Percentiles rank a stretch among this genome's conserved stretches.
phyloP scores from a whole-genome alignment of 495 filamentous ascomycete species.

The Tuber indicum region DNA sequence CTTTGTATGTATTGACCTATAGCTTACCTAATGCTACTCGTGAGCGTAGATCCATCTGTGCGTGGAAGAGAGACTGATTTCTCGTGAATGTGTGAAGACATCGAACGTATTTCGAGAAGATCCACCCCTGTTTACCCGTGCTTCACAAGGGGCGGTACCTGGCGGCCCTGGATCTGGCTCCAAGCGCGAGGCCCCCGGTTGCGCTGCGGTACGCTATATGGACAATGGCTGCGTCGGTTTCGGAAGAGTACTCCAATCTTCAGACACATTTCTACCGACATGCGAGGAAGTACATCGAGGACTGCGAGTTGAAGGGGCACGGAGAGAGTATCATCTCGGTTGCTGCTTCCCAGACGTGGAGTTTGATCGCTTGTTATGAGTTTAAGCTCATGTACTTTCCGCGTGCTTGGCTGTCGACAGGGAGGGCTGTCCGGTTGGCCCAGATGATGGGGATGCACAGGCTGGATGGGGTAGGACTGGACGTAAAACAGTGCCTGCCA shows the following conservation, averaged over 20 bases:
- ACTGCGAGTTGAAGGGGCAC: constrained; percentile 86
- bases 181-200: constrained; percentile 77
- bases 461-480: constrained; percentile 74
- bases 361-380: constrained; percentile 74
- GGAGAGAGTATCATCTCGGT: constrained; percentile 80
- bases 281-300: constrained; percentile 80
- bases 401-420: constrained; percentile 87
- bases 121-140: constrained; percentile 77
- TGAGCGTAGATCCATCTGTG: background rate
- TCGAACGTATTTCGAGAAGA: constrained; percentile 81
- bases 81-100: constrained; percentile 50
- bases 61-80: background rate
- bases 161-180: constrained; percentile 75
- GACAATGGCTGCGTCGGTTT: constrained; percentile 75
- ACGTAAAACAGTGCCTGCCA: constrained; percentile 86
- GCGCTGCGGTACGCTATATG: constrained; percentile 91
- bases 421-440: constrained; percentile 64
- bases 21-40: background rate
- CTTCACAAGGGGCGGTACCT: constrained; percentile 82
- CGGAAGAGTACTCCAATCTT: constrained; percentile 68
- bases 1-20: constrained; percentile 57
- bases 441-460: constrained; percentile 94
- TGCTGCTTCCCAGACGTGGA: constrained; percentile 74
- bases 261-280: constrained; percentile 81
- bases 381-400: constrained; percentile 99